Evolutionary conservation across 495 filamentous ascomycete genomes (phyloP), one percentile per base, ranked within the genome.

Genomic region (Elasticomyces elasticus): DNA sequence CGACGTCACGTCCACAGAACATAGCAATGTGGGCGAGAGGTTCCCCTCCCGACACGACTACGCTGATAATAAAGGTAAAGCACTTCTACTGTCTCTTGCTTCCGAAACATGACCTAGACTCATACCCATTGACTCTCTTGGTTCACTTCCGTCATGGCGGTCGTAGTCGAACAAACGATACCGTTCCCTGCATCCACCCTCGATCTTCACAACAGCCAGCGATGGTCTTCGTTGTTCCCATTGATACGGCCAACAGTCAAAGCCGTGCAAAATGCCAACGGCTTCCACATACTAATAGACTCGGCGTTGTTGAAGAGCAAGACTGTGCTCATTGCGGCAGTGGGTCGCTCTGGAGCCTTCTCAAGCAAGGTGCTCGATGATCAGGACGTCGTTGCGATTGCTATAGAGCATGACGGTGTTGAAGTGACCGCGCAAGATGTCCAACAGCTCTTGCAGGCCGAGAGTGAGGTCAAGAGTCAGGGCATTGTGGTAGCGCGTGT

Each of bases 111-210:
- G n/a, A n/a, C n/a, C n/a, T n/a, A n/a, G n/a, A n/a, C n/a, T n/a
- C n/a, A 23, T 12, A 45, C 5, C 13, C 17, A 17, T 45, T 23
- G 3, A 23, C 23, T 30, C 28, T 6, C 33, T 15, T 13, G 4
- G 35, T 17, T 33, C 7, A 15, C 30, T 33, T 30, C n/a, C 33
- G 31, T 1, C 40, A 62, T 62, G 59, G 50, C 54, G 24, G 23
- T 62, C 26, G 50, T 58, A 6, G 59, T 62, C 23, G 55, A 57
- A 10, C 59, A 62, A 52, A 62, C 59, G 17, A 58, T 58, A 5
- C 59, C 59, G 11, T 62, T 62, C 45, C 23, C 49, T 17, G 11
- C 42, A 12, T 26, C 41, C 20, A 24, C 79, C 26, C 54, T 62
- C 22, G 54, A 62, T 23, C 55, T 62, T 4, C 28, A 53, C 11